phyloP scores from a whole-genome alignment of 1,284 basidiomycete genomes.

The Ustilago shanxiensis region DNA sequence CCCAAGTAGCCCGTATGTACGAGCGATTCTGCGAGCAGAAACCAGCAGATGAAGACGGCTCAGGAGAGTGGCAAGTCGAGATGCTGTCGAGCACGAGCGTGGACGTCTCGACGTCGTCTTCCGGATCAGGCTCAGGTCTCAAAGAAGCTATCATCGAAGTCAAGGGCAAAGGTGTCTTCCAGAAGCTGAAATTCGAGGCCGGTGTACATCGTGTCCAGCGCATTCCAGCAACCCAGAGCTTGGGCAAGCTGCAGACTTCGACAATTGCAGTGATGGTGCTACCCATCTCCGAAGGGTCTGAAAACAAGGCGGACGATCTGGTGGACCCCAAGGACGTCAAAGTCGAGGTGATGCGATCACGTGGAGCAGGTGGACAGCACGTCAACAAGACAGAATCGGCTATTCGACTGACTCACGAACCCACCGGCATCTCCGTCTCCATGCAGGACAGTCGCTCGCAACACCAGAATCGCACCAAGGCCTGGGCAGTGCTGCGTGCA shows the following conservation, averaged over 20 bases:
- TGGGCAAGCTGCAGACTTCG: slow-evolving; percentile 90
- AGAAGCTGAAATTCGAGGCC: slow-evolving; percentile 86
- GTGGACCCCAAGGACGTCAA: slow-evolving; percentile 87
- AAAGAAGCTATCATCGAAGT: slow-evolving; percentile 88
- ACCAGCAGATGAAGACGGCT: slow-evolving; percentile 36
- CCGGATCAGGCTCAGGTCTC: slow-evolving; percentile 74
- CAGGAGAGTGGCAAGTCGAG: slow-evolving; percentile 57
- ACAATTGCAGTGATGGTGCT: slow-evolving; percentile 79
- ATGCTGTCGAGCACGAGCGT: slow-evolving; percentile 57
- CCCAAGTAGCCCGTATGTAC: slow-evolving; percentile 87
- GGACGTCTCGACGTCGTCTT: slow-evolving; percentile 54
- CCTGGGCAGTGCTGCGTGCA: slow-evolving; percentile 66
- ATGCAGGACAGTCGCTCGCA: slow-evolving; percentile 99
- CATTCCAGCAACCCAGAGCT: slow-evolving; percentile 88
- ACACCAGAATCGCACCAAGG: slow-evolving; percentile 76
- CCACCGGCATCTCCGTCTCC: slow-evolving; percentile 92
- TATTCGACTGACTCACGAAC: slow-evolving; percentile 92
- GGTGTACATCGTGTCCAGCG: slow-evolving; percentile 96
- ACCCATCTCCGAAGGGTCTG: slow-evolving; percentile 70
- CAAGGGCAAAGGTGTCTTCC: slow-evolving; percentile 83
- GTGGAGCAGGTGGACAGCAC: slow-evolving; percentile 98
- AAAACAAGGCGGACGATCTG: slow-evolving; percentile 72
- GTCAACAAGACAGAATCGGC: slow-evolving; percentile 99
- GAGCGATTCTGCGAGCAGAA: slow-evolving; percentile 72
- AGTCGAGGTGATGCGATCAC: slow-evolving; percentile 91